Conservation (phyloP, 2,329 filamentous ascomycete species). For the Nigrograna mackinnonii region DNA sequence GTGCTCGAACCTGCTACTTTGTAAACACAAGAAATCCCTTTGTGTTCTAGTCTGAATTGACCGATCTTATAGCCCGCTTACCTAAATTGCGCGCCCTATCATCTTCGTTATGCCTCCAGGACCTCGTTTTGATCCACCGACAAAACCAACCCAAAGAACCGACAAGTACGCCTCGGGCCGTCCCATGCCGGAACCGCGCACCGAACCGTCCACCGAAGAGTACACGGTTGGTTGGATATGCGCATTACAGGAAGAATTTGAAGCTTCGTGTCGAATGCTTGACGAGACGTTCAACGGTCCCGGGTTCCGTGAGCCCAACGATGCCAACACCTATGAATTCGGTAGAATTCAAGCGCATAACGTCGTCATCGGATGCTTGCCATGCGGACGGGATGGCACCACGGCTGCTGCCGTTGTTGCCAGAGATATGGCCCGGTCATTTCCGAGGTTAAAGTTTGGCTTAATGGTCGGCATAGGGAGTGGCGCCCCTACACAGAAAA, state of each 20-base stretch:
- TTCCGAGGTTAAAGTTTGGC: slow-evolving; percentile 8
- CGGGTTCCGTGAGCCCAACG: slow-evolving; percentile 1
- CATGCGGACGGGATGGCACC: neutral
- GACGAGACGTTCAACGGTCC: slow-evolving; percentile 34
- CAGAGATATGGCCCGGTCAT: neutral
- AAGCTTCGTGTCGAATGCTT: slow-evolving; percentile 44
- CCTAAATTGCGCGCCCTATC: too few species aligned
- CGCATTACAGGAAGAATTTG: slow-evolving; percentile 40
- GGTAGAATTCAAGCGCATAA: neutral
- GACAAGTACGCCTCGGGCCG: too few species aligned
- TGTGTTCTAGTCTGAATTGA: too few species aligned
- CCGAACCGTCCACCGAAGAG: neutral
- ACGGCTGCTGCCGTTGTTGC: neutral
- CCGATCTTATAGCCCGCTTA: too few species aligned
- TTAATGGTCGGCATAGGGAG: slow-evolving; percentile 26
- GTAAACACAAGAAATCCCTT: too few species aligned
- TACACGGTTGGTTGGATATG: slow-evolving; percentile 53
- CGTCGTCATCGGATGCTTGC: neutral
- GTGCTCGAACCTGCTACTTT: too few species aligned
- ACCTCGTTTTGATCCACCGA: too few species aligned
- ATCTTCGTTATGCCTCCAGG: too few species aligned
- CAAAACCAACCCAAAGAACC: too few species aligned
- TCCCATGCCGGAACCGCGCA: too few species aligned
- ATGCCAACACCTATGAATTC: neutral
- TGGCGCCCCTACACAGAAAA: slow-evolving; percentile 14